A percentile compares a stretch with the other conserved stretches of the same genome.
Conservation (phyloP, 1,139 yeast genomes). For the Yamadazyma epiphylla region DNA sequence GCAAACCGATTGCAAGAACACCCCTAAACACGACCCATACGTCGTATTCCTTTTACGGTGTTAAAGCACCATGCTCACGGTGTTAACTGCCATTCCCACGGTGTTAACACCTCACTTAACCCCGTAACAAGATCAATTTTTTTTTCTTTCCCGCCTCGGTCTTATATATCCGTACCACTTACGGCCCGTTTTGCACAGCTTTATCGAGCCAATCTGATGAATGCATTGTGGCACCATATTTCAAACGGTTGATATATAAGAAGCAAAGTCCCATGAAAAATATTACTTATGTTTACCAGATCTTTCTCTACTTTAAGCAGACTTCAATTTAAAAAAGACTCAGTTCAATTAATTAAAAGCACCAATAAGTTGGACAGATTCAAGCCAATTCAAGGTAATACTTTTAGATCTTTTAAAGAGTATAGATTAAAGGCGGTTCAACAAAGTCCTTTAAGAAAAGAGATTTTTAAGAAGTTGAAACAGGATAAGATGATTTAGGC, state of each 20-base stretch:
- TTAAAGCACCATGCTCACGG: too few species aligned
- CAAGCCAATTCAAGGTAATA: slow-evolving; percentile 35
- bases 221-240: too few species aligned
- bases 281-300: slow-evolving; percentile 7
- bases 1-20: too few species aligned
- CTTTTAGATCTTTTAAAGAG: slow-evolving; percentile 53
- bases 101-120: too few species aligned
- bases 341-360: slow-evolving; percentile 6
- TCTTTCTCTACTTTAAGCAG: slow-evolving; percentile 11
- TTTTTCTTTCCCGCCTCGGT: too few species aligned
- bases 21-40: too few species aligned
- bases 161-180: too few species aligned
- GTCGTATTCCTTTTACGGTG: too few species aligned
- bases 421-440: slow-evolving; percentile 50
- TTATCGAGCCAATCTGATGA: slow-evolving; percentile 1
- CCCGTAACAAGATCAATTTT: too few species aligned
- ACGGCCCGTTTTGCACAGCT: too few species aligned
- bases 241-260: too few species aligned
- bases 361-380: slow-evolving; percentile 18
- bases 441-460: slow-evolving; percentile 41
- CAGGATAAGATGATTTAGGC: neutral
- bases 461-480: slow-evolving; percentile 18
- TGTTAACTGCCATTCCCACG: too few species aligned
- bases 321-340: slow-evolving; percentile 9
- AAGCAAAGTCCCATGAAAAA: neutral